Base-by-base conservation (phyloP, 768 basidiomycete genomes). In the Leucogyrophana mollusca region DNA sequence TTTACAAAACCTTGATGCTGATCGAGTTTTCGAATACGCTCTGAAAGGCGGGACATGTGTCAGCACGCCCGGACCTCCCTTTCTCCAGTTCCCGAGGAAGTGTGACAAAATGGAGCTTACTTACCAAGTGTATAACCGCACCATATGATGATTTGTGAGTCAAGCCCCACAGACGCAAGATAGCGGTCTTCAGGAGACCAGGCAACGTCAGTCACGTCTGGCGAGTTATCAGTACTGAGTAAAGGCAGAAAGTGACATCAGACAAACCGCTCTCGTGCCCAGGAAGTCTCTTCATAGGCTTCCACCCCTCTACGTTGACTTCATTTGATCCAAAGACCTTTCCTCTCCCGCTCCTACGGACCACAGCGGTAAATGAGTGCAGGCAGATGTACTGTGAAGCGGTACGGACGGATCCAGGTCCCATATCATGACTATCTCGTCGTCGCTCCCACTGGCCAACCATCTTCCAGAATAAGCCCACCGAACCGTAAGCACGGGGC, bases 301-400 rank as follows among this genome's bases (percentile, higher is more conserved):
- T 97, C 96, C 96, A 99, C 20, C 87, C 91, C 67, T 99, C 96
- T 4, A 96, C 79, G 61, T 99, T 99, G 53, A 94, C 81, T 58
- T 98, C 96, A 54, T 92, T 91, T 17, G 90, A 87, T 9, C 95
- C 95, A 83, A 91, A 97, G 4, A 94, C 84, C 64, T 87, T 91
- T 14, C 94, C 88, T 43, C 82, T 81, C 17, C 89, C 87, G 45
- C 76, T 77, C 20, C 90, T 94, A 58, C 48, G 27, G 47, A 30
- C 39, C 43, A 21, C n/a, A 50, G n/a, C n/a, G n/a, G n/a, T n/a
- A 45, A 45, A 45, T 42, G 42, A 21, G 38, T 32, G 40, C 43
- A 34, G 27, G 37, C 40, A 44, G 25, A 14, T n/a, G 40, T 9
- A 40, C 14, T 8, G 35, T 14, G 14, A 10, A 37, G 20, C 57